Conservation (phyloP, 1,284 basidiomycete genomes). For the Prillingera fragicola region DNA sequence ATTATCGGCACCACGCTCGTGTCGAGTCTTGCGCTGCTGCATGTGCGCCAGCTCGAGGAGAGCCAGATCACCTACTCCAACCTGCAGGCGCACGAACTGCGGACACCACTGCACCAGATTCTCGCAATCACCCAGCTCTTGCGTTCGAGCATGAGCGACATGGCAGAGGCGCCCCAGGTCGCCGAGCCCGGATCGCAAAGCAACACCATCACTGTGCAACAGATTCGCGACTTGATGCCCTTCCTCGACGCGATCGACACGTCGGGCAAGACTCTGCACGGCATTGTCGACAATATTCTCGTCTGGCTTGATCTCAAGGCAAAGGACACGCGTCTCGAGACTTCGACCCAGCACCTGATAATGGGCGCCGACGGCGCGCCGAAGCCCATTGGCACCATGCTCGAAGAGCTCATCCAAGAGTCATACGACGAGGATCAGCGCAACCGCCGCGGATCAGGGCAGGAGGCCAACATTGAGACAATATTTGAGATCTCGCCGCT, state of each 20-base stretch:
- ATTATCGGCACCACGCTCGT: constrained; percentile 36
- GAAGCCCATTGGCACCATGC: constrained; percentile 31
- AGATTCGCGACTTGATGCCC: constrained; percentile 36
- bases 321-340: constrained; percentile 23
- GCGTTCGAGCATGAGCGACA: constrained; percentile 35
- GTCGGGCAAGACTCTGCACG: constrained; percentile 40
- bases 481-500: constrained; percentile 42
- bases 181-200: background rate
- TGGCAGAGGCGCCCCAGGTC: constrained; percentile 23
- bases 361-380: constrained; percentile 19
- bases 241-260: constrained; percentile 45
- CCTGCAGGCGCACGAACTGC: constrained; percentile 45
- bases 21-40: constrained; percentile 35
- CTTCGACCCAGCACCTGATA: constrained; percentile 1
- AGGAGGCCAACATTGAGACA: constrained; percentile 32
- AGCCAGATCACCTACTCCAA: constrained; percentile 43
- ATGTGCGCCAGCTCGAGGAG: constrained; percentile 35
- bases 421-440: constrained; percentile 33
- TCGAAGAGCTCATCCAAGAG: constrained; percentile 40
- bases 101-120: constrained; percentile 46
- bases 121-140: constrained; percentile 43
- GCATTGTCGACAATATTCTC: constrained; percentile 46
- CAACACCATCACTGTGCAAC: constrained; percentile 25
- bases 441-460: constrained; percentile 26
- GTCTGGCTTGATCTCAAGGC: constrained; percentile 39